These are phyloP conservation scores for Gaeumannomyces tritici DNA, from an alignment of 2,329 filamentous ascomycete genomes.

Conservation along the genomic window DNA sequence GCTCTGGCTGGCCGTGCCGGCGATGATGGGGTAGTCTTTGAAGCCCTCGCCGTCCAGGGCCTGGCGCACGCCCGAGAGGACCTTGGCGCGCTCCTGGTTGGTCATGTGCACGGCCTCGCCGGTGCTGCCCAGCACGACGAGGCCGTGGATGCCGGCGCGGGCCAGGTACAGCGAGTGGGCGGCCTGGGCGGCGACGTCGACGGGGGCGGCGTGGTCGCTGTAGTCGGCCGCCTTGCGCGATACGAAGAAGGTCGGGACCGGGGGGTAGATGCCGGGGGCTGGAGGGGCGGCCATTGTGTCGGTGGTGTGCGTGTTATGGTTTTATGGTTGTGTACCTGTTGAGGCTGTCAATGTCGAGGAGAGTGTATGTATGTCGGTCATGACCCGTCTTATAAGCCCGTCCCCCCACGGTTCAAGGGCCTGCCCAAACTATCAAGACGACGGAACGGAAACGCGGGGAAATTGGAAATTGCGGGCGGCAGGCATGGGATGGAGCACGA, in stretches of 20 bases:
- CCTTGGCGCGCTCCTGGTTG: conserved; percentile 56
- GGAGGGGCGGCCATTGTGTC: conserved; percentile 1
- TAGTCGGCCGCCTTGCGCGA: not conserved
- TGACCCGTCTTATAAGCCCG: too few relatives aligned
- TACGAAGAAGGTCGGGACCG: conserved; percentile 4
- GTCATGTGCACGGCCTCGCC: conserved; percentile 74
- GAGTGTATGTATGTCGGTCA: too few relatives aligned
- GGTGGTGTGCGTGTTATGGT: not conserved
- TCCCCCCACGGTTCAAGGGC: too few relatives aligned
- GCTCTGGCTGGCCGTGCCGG: conserved; percentile 65
- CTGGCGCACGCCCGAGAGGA: conserved; percentile 60
- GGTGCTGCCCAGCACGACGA: conserved; percentile 70
- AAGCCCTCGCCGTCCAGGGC: conserved; percentile 60
- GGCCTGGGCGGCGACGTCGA: conserved; percentile 49
- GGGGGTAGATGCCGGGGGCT: conserved; percentile 2
- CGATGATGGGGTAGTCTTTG: conserved; percentile 59
- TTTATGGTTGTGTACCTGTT: not conserved
- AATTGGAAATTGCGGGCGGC: not conserved
- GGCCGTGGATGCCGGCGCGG: conserved; percentile 60
- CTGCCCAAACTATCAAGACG: too few relatives aligned
- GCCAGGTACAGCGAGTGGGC: conserved; percentile 60
- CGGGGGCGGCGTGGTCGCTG: conserved; percentile 21
- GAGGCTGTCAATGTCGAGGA: too few relatives aligned
- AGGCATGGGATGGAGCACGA: too few relatives aligned
- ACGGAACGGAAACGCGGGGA: too few relatives aligned